phyloP scores from a whole-genome alignment of 2,329 filamentous ascomycete genomes.

The Myrmaecium sp. region DNA sequence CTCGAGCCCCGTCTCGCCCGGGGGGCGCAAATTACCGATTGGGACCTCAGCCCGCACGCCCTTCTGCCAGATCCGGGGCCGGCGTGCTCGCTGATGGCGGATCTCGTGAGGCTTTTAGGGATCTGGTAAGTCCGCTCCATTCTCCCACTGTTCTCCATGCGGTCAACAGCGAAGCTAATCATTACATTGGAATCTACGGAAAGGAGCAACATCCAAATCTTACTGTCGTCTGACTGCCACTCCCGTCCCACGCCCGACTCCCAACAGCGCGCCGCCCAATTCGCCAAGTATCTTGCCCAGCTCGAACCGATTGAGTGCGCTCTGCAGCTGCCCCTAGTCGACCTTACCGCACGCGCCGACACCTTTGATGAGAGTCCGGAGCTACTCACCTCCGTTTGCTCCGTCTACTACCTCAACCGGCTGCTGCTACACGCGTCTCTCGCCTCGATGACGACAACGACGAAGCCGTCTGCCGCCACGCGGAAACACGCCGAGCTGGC shows the following conservation, averaged over 20 bases:
- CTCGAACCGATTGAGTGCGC: constrained; percentile 2
- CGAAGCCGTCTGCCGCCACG: too few relatives aligned
- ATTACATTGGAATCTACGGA: too few relatives aligned
- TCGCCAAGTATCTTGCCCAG: neutral
- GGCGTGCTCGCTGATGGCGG: constrained; percentile 4
- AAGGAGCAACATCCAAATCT: too few relatives aligned
- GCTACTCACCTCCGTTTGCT: constrained; percentile 3
- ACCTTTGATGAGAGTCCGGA: constrained; percentile 3
- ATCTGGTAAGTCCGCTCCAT: constrained; percentile 2
- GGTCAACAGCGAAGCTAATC: too few relatives aligned
- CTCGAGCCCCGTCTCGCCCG: too few relatives aligned
- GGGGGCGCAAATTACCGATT: too few relatives aligned
- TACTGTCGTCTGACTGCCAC: neutral
- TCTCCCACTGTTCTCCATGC: too few relatives aligned
- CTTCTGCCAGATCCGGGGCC: neutral
- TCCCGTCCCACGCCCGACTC: neutral
- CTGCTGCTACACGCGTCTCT: constrained; percentile 2
- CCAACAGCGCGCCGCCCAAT: neutral
- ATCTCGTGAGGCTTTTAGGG: constrained; percentile 3
- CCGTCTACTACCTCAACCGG: constrained; percentile 3
- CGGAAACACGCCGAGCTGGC: constrained; percentile 2
- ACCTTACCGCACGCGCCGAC: constrained; percentile 1
- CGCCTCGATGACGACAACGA: too few relatives aligned
- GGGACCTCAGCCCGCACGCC: constrained; percentile 1
- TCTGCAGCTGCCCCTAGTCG: constrained; percentile 1